Conservation (phyloP, 2,329 filamentous ascomycete species). For the Penicillium polonicum region DNA sequence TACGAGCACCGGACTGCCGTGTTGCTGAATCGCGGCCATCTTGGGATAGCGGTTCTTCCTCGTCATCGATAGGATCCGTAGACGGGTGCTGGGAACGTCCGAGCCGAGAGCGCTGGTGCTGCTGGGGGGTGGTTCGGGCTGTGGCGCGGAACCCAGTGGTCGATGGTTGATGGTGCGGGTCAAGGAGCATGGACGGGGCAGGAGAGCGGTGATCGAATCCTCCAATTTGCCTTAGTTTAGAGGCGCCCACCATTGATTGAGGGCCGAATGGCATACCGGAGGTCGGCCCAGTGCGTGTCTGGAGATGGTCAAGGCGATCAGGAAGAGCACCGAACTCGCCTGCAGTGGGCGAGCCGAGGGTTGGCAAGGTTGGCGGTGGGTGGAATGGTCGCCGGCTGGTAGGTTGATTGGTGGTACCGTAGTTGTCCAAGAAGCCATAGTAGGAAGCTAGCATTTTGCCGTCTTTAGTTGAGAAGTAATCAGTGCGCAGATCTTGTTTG, state of each 20-base stretch:
- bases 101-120: slow-evolving; percentile 32
- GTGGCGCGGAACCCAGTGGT: slow-evolving; percentile 37
- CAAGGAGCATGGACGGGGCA: slow-evolving; percentile 46
- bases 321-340: slow-evolving; percentile 48
- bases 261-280: slow-evolving; percentile 23
- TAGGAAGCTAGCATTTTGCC: slow-evolving; percentile 98
- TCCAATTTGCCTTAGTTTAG: slow-evolving; percentile 27
- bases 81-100: slow-evolving; percentile 27
- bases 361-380: slow-evolving; percentile 72
- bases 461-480: slow-evolving; percentile 93
- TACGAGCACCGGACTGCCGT: slow-evolving; percentile 20
- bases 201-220: slow-evolving; percentile 37
- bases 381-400: slow-evolving; percentile 59
- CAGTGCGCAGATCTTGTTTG: slow-evolving; percentile 70
- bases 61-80: slow-evolving; percentile 33
- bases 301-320: slow-evolving; percentile 32
- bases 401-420: slow-evolving; percentile 67
- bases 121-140: slow-evolving; percentile 24
- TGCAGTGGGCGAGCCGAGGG: slow-evolving; percentile 60
- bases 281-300: slow-evolving; percentile 20
- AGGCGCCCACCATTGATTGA: slow-evolving; percentile 29
- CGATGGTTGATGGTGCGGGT: slow-evolving; percentile 49
- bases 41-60: slow-evolving; percentile 28
- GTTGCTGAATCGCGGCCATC: slow-evolving; percentile 17
- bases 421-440: slow-evolving; percentile 92